Conservation (phyloP, 345 rosid genomes). For the Eucalyptus regnans region DNA sequence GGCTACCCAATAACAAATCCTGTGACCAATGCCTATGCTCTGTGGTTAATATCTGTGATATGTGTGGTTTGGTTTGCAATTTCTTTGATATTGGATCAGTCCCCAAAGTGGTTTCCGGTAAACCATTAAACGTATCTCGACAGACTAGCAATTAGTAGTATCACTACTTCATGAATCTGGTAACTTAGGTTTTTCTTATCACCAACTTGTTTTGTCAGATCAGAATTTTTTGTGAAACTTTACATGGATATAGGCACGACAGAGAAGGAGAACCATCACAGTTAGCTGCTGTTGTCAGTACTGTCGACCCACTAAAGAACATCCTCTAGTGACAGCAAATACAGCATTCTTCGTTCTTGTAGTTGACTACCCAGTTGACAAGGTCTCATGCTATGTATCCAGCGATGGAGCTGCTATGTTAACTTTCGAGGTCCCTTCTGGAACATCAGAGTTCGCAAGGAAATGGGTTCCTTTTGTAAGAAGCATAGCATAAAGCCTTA, state of each 20-base stretch:
- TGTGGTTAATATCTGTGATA: slow-evolving; percentile 85
- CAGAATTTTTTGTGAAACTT: neutral
- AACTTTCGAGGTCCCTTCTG: slow-evolving; percentile 73
- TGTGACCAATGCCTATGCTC: slow-evolving; percentile 62
- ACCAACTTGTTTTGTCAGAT: neutral
- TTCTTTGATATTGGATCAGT: slow-evolving; percentile 95
- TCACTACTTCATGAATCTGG: neutral
- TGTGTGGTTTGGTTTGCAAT: slow-evolving; percentile 95
- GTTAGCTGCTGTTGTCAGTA: slow-evolving; percentile 86
- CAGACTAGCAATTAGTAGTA: slow-evolving; percentile 63
- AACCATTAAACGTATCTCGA: slow-evolving; percentile 79
- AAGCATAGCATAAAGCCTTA: slow-evolving; percentile 43
- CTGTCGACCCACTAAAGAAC: slow-evolving; percentile 89
- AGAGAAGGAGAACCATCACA: slow-evolving; percentile 82
- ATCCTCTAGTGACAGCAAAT: slow-evolving; percentile 89
- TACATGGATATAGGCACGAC: slow-evolving; percentile 46
- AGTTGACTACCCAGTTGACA: slow-evolving; percentile 93
- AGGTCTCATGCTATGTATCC: slow-evolving; percentile 83
- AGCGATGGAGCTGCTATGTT: slow-evolving; percentile 96
- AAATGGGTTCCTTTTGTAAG: slow-evolving; percentile 84
- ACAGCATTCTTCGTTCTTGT: slow-evolving; percentile 78
- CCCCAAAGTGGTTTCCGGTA: slow-evolving; percentile 87
- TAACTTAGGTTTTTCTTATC: neutral
- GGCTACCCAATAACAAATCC: slow-evolving; percentile 79
- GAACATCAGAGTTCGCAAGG: slow-evolving; percentile 86